phyloP scores from a whole-genome alignment of 1,284 basidiomycete genomes.

The Apiotrichum sp. region DNA sequence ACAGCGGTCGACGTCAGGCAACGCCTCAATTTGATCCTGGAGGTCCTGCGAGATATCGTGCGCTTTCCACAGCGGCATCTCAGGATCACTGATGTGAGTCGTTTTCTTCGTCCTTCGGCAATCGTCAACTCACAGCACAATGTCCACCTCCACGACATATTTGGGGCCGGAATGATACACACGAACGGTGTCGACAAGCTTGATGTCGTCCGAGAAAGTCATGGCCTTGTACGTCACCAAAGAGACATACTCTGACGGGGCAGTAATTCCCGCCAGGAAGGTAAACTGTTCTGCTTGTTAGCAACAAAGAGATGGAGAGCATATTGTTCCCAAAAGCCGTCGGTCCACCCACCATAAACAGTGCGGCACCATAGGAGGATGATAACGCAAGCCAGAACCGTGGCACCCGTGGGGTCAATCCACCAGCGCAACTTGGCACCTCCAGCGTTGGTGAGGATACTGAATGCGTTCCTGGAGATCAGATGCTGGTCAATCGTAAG shows the following conservation, averaged over 20 bases:
- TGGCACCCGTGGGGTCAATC: constrained; percentile 51
- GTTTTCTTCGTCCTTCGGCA: too few relatives aligned
- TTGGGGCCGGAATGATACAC: constrained; percentile 71
- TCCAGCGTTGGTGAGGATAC: constrained; percentile 82
- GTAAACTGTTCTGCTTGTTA: constrained; percentile 60
- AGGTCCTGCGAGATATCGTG: constrained; percentile 88
- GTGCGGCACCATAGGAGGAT: constrained; percentile 75
- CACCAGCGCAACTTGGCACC: constrained; percentile 64
- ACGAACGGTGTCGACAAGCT: constrained; percentile 78
- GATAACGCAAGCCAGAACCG: constrained; percentile 63
- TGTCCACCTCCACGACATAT: constrained; percentile 90
- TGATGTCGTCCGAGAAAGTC: constrained; percentile 80
- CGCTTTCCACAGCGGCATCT: constrained; percentile 82
- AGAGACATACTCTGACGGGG: constrained; percentile 82
- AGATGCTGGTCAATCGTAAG: neutral
- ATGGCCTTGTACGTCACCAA: constrained; percentile 87
- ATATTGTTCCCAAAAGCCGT: neutral
- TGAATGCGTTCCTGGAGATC: constrained; percentile 48
- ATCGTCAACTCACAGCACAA: constrained; percentile 59
- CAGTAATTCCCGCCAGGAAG: constrained; percentile 82
- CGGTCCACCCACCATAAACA: constrained; percentile 51
- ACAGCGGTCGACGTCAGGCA: constrained; percentile 84
- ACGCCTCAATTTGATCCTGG: constrained; percentile 86
- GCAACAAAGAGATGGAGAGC: too few relatives aligned
- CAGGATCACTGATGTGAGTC: constrained; percentile 53